Base-by-base conservation (phyloP, 1,284 basidiomycete genomes). In the Coniferiporia weirii region DNA sequence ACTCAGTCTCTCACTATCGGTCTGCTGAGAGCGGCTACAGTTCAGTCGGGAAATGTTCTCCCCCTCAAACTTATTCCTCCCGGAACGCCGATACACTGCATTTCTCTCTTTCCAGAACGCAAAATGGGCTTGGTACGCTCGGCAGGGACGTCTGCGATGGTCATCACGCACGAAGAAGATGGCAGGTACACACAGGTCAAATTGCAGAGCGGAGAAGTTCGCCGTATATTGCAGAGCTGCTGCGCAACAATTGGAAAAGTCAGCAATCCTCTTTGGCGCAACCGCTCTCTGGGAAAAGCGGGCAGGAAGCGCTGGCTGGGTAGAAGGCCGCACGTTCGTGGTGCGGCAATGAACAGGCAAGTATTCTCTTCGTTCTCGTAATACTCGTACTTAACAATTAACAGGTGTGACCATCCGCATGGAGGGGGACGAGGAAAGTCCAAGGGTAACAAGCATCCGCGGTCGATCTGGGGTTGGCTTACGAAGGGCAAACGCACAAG, bases 351-450 rank as follows among this genome's bases (percentile, higher is more conserved):
- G 96, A 99, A 99, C 75, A 89, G 93, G 82, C 94, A 73, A 53
- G 87, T 82, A 53, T 36, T 13, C 32, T 50, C 13, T 34, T 53
- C 59, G 27, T 51, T 22, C 20, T 22, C 10, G 20, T 20, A 49
- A 44, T 0, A 12, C 47, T 60, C 55, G 56, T 22, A 40, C 43
- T 22, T 64, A 48, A 52, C 52, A 45, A 56, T 61, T 56, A 59
- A 10, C 63, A 93, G 90, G 46, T 80, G 82, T 62, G 96, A 98
- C 74, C 96, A 99, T 75, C 95, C 96, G 64, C 95, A 95, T 73
- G 96, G 96, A 76, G 96, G 96, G 79, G 95, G 96, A 72, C 89
- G 96, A 76, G 96, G 96, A 70, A 98, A 97, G 76, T 93, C 89
- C 61, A 98, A 98, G 82, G 93, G 92, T 64, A 91, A 96, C 83